A percentile compares a stretch with the other conserved stretches of the same genome.
phyloP scores from a whole-genome alignment of 140 eudicot species.

The Senecio squalidus region DNA sequence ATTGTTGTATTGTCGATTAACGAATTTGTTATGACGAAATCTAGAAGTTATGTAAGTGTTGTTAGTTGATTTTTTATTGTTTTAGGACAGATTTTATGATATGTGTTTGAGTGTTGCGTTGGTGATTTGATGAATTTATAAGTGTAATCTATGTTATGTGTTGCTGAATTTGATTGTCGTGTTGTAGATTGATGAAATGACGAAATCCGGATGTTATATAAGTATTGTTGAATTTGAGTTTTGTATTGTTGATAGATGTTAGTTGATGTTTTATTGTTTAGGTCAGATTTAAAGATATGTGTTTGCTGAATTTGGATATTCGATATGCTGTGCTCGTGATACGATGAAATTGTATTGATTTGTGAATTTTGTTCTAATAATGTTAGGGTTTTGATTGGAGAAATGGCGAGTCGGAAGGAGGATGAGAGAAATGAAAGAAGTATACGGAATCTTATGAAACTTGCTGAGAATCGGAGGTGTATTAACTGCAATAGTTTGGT shows the following conservation, averaged over 20 bases:
- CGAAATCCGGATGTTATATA: conserved; percentile 4
- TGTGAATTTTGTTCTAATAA: not conserved
- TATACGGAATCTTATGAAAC: conserved; percentile 70
- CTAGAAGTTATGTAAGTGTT: too few species aligned
- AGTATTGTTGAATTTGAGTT: too few species aligned
- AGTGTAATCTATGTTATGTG: not conserved
- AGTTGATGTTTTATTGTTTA: not conserved
- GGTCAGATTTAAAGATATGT: conserved; percentile 5
- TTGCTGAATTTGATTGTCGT: not conserved
- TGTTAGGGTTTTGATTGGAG: conserved; percentile 32
- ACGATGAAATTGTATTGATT: not conserved
- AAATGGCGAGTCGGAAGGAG: conserved; percentile 72
- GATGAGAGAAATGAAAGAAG: conserved; percentile 73
- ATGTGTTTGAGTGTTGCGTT: not conserved
- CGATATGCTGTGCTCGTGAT: not conserved
- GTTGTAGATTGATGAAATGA: too few species aligned
- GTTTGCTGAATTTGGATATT: conserved; percentile 5
- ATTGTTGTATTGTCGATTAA: too few species aligned
- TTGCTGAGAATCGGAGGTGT: conserved; percentile 83
- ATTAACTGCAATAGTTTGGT: conserved; percentile 90
- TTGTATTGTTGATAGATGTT: not conserved
- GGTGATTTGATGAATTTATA: not conserved
- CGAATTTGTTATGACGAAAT: too few species aligned
- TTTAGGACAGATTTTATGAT: too few species aligned
- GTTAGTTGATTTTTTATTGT: too few species aligned